These are phyloP conservation scores for Ophiocordyceps camponoti-leonardi DNA, from an alignment of 2,329 filamentous ascomycete species.

Conservation along the genomic window DNA sequence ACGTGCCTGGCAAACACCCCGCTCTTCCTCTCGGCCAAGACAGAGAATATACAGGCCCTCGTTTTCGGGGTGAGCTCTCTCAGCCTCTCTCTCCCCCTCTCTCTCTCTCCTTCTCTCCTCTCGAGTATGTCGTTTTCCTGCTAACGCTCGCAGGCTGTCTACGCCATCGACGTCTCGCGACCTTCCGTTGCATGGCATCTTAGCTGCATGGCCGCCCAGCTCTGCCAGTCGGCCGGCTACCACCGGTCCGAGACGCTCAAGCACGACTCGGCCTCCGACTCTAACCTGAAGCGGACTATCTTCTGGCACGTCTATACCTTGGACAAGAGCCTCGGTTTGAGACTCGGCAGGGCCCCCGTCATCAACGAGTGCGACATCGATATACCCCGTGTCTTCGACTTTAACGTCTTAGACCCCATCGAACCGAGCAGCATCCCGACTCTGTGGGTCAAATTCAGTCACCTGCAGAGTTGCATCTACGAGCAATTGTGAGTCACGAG, in stretches of 20 bases:
- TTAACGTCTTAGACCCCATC: constrained; percentile 20
- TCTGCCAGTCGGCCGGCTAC: constrained; percentile 46
- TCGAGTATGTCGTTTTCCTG: neutral
- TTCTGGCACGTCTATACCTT: constrained; percentile 38
- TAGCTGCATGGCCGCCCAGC: constrained; percentile 36
- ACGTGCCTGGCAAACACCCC: constrained; percentile 32
- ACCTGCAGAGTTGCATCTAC: constrained; percentile 42
- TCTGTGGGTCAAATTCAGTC: constrained; percentile 37
- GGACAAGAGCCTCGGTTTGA: constrained; percentile 39
- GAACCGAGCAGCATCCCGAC: constrained; percentile 22
- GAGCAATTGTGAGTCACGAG: constrained; percentile 21
- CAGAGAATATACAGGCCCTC: constrained; percentile 39
- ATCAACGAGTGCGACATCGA: constrained; percentile 45
- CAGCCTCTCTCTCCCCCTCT: no score
- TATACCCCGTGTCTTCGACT: constrained; percentile 23
- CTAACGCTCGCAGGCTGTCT: constrained; percentile 29
- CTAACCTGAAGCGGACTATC: constrained; percentile 21
- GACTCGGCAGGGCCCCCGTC: constrained; percentile 38
- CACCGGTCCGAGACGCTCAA: constrained; percentile 26
- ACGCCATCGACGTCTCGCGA: constrained; percentile 43
- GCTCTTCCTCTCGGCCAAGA: constrained; percentile 35
- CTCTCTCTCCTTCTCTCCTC: neutral
- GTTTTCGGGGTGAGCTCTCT: constrained; percentile 28
- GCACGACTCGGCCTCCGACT: constrained; percentile 13
- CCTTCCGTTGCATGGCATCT: constrained; percentile 49